phyloP scores from a whole-genome alignment of 2,329 filamentous ascomycete genomes.

The Stemphylium lycopersici region DNA sequence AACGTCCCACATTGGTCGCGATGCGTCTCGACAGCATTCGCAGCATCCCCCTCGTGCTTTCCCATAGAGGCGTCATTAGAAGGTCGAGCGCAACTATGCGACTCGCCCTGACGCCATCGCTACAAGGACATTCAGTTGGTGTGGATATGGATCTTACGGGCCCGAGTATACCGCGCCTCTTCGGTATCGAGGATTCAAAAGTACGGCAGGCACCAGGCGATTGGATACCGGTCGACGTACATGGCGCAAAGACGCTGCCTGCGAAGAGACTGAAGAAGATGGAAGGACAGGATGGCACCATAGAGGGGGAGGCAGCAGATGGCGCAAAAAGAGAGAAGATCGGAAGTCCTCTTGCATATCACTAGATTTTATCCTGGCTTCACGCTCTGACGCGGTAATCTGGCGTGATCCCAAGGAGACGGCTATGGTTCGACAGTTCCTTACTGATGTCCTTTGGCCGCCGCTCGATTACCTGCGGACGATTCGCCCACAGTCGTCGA shows the following conservation, averaged over 20 bases:
- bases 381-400: conserved; percentile 87
- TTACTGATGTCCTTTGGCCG: conserved; percentile 87
- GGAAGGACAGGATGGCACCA: neutral
- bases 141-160: conserved; percentile 97
- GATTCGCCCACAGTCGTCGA: no score
- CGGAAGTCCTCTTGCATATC: conserved; percentile 83
- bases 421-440: conserved; percentile 96
- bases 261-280: conserved; percentile 14
- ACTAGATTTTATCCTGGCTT: conserved; percentile 84
- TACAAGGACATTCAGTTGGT: conserved; percentile 86
- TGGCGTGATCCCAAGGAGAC: conserved; percentile 99
- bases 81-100: conserved; percentile 99
- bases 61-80: conserved; percentile 95
- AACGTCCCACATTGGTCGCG: conserved; percentile 15
- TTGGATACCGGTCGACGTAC: conserved; percentile 88
- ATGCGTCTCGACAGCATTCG: conserved; percentile 76
- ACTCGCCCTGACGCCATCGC: conserved; percentile 84
- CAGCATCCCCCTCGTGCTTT: conserved; percentile 82
- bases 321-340: conserved; percentile 45
- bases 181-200: conserved; percentile 86
- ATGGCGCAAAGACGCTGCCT: conserved; percentile 58
- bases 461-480: conserved; percentile 76
- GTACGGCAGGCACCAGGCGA: conserved; percentile 90
- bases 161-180: conserved; percentile 93
- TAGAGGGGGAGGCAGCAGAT: neutral